Evolutionary conservation across 257 asterid genomes (phyloP).

Genomic region (Phtheirospermum japonicum): DNA sequence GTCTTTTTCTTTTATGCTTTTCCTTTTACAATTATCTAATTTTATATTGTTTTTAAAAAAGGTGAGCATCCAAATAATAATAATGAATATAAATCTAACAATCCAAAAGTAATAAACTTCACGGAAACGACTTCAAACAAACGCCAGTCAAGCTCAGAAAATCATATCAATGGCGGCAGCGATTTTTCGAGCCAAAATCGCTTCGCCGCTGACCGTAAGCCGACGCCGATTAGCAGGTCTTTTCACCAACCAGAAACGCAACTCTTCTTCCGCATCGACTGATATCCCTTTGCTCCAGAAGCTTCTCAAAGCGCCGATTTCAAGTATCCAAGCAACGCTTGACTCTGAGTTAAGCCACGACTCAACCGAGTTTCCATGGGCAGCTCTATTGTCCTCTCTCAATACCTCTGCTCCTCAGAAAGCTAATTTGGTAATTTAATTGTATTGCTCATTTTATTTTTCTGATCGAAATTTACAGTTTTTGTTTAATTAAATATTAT

Average conservation of each 20-base stretch:
- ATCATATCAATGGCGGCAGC: slow-evolving; percentile 34
- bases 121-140: no score
- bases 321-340: slow-evolving; percentile 38
- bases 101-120: no score
- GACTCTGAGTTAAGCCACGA: slow-evolving; percentile 41
- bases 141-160: not conserved
- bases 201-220: slow-evolving; percentile 1
- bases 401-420: slow-evolving; percentile 40
- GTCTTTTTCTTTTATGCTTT: no score
- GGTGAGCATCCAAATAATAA: no score
- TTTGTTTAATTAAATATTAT: not conserved
- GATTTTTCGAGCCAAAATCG: slow-evolving; percentile 23
- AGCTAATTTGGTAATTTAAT: slow-evolving; percentile 53
- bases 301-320: slow-evolving; percentile 41
- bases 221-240: slow-evolving; percentile 18
- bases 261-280: slow-evolving; percentile 28
- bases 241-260: slow-evolving; percentile 22
- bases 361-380: slow-evolving; percentile 40
- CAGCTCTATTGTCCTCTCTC: slow-evolving; percentile 40
- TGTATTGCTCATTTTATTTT: not conserved
- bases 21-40: no score
- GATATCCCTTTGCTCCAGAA: slow-evolving; percentile 38
- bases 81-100: no score
- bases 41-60: no score
- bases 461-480: not conserved